A percentile compares a stretch with the other conserved stretches of the same genome.
These are phyloP conservation scores for Talaromyces albobiverticillius DNA, from an alignment of 2,329 filamentous ascomycete genomes.

Conservation along the genomic window DNA sequence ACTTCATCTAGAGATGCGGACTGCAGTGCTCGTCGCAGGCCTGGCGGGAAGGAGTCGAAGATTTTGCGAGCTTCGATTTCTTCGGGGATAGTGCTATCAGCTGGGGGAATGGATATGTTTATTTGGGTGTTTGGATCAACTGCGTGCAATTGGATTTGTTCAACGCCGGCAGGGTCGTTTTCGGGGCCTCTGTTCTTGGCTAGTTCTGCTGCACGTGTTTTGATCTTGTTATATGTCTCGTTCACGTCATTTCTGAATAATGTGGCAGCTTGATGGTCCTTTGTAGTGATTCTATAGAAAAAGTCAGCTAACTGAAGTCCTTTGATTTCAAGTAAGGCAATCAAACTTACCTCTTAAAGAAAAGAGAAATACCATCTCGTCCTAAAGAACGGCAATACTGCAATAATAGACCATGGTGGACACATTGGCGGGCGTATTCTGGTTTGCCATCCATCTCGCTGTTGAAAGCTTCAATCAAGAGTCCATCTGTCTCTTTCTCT, in stretches of 20 bases:
- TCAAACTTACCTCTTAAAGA: conserved; percentile 74
- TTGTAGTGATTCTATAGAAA: conserved; percentile 66
- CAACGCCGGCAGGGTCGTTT: conserved; percentile 63
- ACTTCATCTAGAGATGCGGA: conserved; percentile 86
- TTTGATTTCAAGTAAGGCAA: not conserved
- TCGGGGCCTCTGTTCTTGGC: conserved; percentile 56
- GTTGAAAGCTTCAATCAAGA: conserved; percentile 90
- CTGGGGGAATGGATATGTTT: conserved; percentile 76
- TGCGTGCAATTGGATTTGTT: conserved; percentile 96
- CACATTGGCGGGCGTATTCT: conserved; percentile 77
- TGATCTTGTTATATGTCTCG: conserved; percentile 80
- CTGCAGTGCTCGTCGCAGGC: conserved; percentile 77
- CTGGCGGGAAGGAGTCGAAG: conserved; percentile 79
- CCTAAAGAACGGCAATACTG: conserved; percentile 94
- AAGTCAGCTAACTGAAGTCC: not conserved
- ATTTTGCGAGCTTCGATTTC: conserved; percentile 65
- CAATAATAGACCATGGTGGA: conserved; percentile 87
- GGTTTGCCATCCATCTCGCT: conserved; percentile 73
- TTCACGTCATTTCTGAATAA: conserved; percentile 93
- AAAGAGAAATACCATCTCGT: conserved; percentile 80
- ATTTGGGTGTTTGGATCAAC: conserved; percentile 92
- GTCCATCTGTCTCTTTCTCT: conserved; percentile 84
- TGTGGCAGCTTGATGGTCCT: conserved; percentile 82
- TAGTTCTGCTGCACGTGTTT: conserved; percentile 71
- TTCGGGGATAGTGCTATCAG: conserved; percentile 62